phyloP scores from a whole-genome alignment of 805 yeast species.

The Allodekkera sacchari region DNA sequence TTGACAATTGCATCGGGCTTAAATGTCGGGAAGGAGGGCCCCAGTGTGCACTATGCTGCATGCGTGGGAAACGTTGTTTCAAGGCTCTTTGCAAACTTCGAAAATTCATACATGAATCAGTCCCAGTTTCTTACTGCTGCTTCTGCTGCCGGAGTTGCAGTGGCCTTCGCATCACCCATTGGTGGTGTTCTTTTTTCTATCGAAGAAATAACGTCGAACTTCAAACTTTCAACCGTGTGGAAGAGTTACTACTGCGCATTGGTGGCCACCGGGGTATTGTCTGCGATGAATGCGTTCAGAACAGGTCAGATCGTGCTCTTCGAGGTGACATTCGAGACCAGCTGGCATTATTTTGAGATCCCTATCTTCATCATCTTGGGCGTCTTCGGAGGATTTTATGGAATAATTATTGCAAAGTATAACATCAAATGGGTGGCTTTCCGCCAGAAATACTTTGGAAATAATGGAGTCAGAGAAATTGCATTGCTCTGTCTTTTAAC shows the following conservation, averaged over 20 bases:
- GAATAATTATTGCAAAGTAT: constrained; percentile 64
- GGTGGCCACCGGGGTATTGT: constrained; percentile 74
- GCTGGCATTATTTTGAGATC: constrained; percentile 83
- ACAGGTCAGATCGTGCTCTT: constrained; percentile 92
- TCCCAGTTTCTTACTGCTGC: constrained; percentile 76
- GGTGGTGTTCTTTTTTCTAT: constrained; percentile 92
- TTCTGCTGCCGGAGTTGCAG: constrained; percentile 97
- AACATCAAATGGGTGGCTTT: constrained; percentile 72
- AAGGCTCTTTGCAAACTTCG: constrained; percentile 35
- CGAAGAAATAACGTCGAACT: constrained; percentile 77
- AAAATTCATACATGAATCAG: constrained; percentile 33
- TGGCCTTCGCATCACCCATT: constrained; percentile 94
- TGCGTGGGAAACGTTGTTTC: constrained; percentile 87
- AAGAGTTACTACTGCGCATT: constrained; percentile 86
- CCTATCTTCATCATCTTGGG: constrained; percentile 77
- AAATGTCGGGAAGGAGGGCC: constrained; percentile 96
- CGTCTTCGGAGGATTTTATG: constrained; percentile 85
- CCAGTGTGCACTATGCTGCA: constrained; percentile 95
- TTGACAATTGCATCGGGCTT: constrained; percentile 88
- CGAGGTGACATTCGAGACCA: constrained; percentile 77
- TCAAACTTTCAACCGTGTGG: constrained; percentile 78
- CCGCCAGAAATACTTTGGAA: constrained; percentile 58
- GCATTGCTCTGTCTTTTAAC: constrained; percentile 58
- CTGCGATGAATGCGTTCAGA: constrained; percentile 82
- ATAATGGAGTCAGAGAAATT: constrained; percentile 64